Percentiles rank a stretch among this genome's conserved stretches.
phyloP scores from a whole-genome alignment of 345 rosid genomes.

The Eucalyptus decipiens region DNA sequence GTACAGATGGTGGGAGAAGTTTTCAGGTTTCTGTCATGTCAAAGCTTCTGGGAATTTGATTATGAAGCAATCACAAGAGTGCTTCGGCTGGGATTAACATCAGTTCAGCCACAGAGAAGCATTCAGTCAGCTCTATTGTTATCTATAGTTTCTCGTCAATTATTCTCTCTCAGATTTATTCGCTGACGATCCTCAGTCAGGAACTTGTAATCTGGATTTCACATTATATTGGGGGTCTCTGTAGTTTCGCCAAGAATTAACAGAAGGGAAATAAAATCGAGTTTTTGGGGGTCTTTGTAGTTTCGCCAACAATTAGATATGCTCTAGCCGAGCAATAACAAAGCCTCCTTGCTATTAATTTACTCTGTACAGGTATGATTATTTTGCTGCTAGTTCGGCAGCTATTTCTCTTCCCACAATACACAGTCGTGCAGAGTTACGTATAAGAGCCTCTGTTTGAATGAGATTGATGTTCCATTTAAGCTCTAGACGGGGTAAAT shows the following conservation, averaged over 20 bases:
- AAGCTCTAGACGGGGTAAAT: neutral
- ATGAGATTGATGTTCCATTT: neutral
- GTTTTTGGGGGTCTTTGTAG: neutral
- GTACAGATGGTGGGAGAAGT: constrained; percentile 7
- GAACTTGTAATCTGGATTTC: neutral
- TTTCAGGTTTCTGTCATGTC: neutral
- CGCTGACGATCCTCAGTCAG: neutral
- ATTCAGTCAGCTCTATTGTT: neutral
- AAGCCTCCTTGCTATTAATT: neutral
- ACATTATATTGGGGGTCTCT: neutral
- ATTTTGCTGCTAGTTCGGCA: neutral
- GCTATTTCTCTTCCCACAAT: neutral
- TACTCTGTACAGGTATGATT: neutral
- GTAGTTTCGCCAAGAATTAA: neutral
- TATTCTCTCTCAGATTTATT: neutral
- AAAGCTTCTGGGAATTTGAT: neutral
- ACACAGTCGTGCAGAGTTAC: neutral
- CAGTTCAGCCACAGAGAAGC: neutral
- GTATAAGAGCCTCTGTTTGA: neutral
- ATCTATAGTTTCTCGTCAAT: neutral
- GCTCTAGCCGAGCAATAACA: neutral
- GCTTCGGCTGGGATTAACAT: neutral
- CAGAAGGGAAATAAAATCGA: neutral
- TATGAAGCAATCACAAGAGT: neutral
- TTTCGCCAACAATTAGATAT: neutral